Base-by-base conservation (phyloP, 2,329 filamentous ascomycete genomes). In the Pseudogymnoascus destructans region DNA sequence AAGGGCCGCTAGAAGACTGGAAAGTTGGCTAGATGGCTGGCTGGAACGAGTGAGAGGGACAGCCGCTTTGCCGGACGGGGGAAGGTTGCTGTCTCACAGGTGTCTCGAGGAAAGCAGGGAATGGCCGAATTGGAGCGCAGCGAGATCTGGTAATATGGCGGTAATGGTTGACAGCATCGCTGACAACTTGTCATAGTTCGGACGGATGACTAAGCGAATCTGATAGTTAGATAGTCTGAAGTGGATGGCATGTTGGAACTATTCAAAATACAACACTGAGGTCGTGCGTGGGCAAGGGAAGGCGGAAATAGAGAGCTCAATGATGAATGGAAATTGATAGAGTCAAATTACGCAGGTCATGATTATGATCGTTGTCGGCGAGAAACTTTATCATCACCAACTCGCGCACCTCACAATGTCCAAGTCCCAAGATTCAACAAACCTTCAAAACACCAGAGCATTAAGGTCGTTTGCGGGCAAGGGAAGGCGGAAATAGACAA, bases 161-260 rank as follows among this genome's bases (percentile, higher is more conserved):
- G 40, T 46, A 46, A 46, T 46, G 40, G 40, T 46, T 46, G 40
- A 46, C 19, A 46, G 40, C 40, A 46, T 46, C 40, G n/a, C 11
- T 21, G 40, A 3, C 40, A 46, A n/a, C 38, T 19, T 46, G 40
- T 46, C 40, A 46, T 25, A 25, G 19, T 46, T 46, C 40, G 13
- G 40, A 46, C 19, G 40, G 40, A 5, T 46, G 19, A 46, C 19
- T n/a, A 25, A 46, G 8, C 5, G 6, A 11, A 46, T 46, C 40
- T 46, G 40, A 46, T n/a, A n/a, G n/a, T 46, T 23, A 46, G 40
- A 46, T 46, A 11, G 40, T 21, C 17, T 6, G n/a, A 13, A 21
- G 17, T 13, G 8, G 11, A 21, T 46, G 5, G 15, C 40, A 46
- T n/a, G 19, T 23, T 46, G 5, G 17, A 25, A 25, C n/a, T 21